These are phyloP conservation scores for Mariannaea elegans DNA, from an alignment of 2,329 filamentous ascomycete species.

Conservation along the genomic window DNA sequence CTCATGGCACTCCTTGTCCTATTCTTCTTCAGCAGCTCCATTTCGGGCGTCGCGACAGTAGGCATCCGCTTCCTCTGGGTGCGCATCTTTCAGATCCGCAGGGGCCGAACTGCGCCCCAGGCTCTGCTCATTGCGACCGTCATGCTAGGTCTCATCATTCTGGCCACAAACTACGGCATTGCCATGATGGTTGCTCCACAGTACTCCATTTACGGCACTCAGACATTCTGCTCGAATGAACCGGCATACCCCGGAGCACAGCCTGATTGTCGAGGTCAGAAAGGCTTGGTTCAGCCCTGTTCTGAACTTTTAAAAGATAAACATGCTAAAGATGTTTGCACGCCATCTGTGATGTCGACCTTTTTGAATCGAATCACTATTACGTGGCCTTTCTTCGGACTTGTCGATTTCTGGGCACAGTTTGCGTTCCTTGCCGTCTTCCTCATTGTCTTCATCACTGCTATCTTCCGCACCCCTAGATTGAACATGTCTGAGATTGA, in stretches of 20 bases:
- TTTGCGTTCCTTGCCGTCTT: conserved; percentile 90
- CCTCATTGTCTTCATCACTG: conserved; percentile 80
- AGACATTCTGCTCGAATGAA: conserved; percentile 87
- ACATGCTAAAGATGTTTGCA: conserved; percentile 85
- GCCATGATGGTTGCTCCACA: conserved; percentile 96
- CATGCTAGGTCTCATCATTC: conserved; percentile 85
- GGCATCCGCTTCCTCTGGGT: conserved; percentile 98
- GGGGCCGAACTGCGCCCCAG: conserved; percentile 89
- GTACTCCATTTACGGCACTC: conserved; percentile 92
- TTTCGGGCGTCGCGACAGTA: conserved; percentile 84
- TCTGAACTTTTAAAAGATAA: conserved; percentile 77
- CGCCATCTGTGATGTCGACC: conserved; percentile 87
- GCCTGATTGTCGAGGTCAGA: conserved; percentile 78
- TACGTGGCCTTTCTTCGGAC: conserved; percentile 95
- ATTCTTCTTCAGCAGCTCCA: conserved; percentile 87
- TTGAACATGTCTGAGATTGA: conserved; percentile 82
- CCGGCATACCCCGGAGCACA: conserved; percentile 69
- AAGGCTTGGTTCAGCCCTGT: conserved; percentile 80
- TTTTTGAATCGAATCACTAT: conserved; percentile 93
- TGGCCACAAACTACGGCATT: conserved; percentile 92
- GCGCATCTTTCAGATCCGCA: conserved; percentile 88
- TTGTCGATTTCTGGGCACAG: conserved; percentile 94
- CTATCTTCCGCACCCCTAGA: conserved; percentile 81
- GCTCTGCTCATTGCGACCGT: conserved; percentile 91
- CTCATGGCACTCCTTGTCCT: conserved; percentile 86